Evolutionary conservation across 495 filamentous ascomycete species (phyloP).

Genomic region (Penicillium herquei): DNA sequence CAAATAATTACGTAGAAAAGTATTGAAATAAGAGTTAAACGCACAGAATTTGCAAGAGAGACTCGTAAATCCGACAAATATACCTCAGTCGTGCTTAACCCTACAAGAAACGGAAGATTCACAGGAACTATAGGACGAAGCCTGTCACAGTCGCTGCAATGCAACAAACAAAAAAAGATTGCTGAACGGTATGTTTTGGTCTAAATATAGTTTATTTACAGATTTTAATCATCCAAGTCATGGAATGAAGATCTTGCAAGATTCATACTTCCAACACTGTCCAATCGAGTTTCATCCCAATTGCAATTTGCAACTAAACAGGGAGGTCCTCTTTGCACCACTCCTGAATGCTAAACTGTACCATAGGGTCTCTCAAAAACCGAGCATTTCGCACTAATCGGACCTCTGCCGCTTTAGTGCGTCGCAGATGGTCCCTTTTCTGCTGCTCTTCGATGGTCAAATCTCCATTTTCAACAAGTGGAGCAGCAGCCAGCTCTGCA

Average conservation of each 20-base stretch:
- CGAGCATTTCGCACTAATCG: conserved; percentile 69
- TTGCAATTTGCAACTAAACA: conserved; percentile 9
- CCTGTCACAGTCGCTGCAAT: too few relatives aligned
- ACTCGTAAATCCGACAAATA: too few relatives aligned
- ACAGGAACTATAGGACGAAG: too few relatives aligned
- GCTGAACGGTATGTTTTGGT: not conserved
- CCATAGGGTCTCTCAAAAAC: conserved; percentile 60
- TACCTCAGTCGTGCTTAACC: too few relatives aligned
- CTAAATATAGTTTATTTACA: conserved; percentile 19
- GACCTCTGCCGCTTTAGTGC: conserved; percentile 77
- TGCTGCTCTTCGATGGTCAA: conserved; percentile 48
- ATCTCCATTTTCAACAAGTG: conserved; percentile 15
- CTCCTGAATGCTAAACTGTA: conserved; percentile 35
- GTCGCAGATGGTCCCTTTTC: conserved; percentile 63
- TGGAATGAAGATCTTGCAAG: too few relatives aligned
- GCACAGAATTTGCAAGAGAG: too few relatives aligned
- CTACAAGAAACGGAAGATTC: too few relatives aligned
- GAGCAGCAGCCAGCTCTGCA: conserved; percentile 39
- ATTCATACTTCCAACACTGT: not conserved
- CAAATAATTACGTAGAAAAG: too few relatives aligned
- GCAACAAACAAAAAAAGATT: too few relatives aligned
- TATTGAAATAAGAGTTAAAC: too few relatives aligned
- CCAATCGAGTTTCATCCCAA: conserved; percentile 7
- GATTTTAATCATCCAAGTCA: not conserved
- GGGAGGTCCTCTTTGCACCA: conserved; percentile 39